phyloP scores from a whole-genome alignment of 441 rosid species.

The Populus hybrid region DNA sequence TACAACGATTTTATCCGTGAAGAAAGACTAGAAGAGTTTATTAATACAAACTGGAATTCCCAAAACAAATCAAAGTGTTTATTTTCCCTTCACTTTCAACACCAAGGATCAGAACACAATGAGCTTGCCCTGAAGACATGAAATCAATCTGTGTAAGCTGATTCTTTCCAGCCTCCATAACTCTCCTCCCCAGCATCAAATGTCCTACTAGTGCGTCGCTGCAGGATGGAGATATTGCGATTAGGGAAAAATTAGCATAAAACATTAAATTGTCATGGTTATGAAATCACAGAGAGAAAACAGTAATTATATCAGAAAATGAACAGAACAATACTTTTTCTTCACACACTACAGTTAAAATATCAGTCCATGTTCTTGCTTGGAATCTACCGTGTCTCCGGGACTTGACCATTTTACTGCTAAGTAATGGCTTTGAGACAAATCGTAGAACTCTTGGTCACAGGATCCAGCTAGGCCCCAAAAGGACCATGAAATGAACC shows the following conservation, averaged over 20 bases:
- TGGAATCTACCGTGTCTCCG: background rate
- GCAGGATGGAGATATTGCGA: background rate
- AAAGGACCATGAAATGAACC: background rate
- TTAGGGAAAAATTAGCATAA: background rate
- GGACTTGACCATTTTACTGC: background rate
- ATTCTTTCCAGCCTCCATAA: constrained; percentile 26
- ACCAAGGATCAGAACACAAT: background rate
- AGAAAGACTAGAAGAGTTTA: background rate
- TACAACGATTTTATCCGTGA: background rate
- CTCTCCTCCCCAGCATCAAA: constrained; percentile 22
- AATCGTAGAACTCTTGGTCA: background rate
- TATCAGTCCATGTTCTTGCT: background rate
- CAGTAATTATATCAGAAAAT: background rate
- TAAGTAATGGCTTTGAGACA: background rate
- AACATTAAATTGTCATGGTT: background rate
- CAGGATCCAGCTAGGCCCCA: background rate
- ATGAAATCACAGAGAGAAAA: background rate
- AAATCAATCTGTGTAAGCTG: background rate
- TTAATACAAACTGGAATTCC: background rate
- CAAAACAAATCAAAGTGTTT: background rate
- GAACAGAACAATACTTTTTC: background rate
- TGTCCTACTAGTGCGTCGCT: constrained; percentile 6
- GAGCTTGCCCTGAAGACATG: background rate
- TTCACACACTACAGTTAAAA: background rate
- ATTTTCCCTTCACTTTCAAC: background rate